A percentile compares a stretch with the other conserved stretches of the same genome.
These are phyloP conservation scores for Talaromyces sp. DNA, from an alignment of 2,329 filamentous ascomycete species.

Conservation along the genomic window DNA sequence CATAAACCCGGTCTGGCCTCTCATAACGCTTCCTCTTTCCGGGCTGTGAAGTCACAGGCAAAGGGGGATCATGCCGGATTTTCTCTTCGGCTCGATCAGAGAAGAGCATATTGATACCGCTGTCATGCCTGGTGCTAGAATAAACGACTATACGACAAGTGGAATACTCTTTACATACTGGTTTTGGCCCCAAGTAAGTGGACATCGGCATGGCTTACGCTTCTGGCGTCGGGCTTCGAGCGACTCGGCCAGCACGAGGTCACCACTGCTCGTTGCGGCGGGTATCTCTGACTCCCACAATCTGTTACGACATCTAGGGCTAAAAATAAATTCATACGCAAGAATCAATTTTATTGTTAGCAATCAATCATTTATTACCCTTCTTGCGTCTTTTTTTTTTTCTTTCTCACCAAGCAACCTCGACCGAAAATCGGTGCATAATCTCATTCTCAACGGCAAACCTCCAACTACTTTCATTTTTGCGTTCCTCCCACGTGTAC, in stretches of 20 bases:
- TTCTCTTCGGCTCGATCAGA: conserved; percentile 8
- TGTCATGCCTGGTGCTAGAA: not conserved
- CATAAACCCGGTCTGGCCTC: conserved; percentile 12
- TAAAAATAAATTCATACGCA: not conserved
- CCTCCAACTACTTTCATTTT: conserved; percentile 12
- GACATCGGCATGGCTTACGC: not conserved
- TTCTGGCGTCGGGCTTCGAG: not conserved
- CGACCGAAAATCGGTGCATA: conserved; percentile 10
- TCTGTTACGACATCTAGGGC: conserved; percentile 6
- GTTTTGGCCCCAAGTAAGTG: not conserved
- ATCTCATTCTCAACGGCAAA: conserved; percentile 11
- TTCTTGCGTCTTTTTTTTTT: too few species aligned
- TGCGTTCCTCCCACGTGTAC: not conserved
- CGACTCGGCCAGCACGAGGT: not conserved
- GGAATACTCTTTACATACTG: too few species aligned
- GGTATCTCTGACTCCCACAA: conserved; percentile 9
- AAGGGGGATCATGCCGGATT: conserved; percentile 8
- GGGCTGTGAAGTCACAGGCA: not conserved
- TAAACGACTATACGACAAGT: too few species aligned
- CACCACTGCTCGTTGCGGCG: not conserved
- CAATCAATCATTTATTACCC: too few species aligned
- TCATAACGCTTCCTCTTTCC: conserved; percentile 3
- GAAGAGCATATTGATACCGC: conserved; percentile 8
- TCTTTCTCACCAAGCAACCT: conserved; percentile 9
- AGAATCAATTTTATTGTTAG: too few species aligned